A percentile compares a stretch with the other conserved stretches of the same genome.
Evolutionary conservation across 371 early-diverging fungal species (phyloP).

Genomic region (Apophysomyces elegans): DNA sequence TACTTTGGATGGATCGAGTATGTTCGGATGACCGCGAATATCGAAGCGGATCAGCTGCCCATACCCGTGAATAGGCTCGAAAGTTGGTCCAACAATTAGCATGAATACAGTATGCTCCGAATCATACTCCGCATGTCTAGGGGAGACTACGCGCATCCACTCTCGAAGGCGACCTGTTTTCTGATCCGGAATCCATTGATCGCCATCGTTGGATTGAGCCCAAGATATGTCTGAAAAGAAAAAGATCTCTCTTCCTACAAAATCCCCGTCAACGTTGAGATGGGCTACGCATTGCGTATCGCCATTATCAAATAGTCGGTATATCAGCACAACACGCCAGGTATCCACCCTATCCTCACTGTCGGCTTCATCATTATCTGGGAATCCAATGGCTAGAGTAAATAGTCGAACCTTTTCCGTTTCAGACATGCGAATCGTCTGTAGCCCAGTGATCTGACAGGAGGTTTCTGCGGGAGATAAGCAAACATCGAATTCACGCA

Average conservation of each 20-base stretch:
- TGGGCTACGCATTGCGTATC: constrained; percentile 37
- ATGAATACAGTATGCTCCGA: constrained; percentile 30
- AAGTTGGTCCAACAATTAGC: constrained; percentile 33
- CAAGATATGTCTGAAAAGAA: constrained; percentile 41
- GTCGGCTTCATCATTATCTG: constrained; percentile 21
- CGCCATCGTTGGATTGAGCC: constrained; percentile 28
- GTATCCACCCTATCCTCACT: constrained; percentile 34
- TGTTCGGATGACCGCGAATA: constrained; percentile 25
- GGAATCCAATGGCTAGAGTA: constrained; percentile 30
- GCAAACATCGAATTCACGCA: constrained; percentile 33
- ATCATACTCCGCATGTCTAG: constrained; percentile 25
- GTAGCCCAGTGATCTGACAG: constrained; percentile 44
- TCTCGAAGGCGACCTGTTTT: constrained; percentile 15
- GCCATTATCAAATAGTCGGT: constrained; percentile 38
- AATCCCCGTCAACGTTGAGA: constrained; percentile 22
- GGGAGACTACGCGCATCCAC: constrained; percentile 37
- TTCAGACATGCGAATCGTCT: constrained; percentile 26
- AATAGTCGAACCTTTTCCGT: constrained; percentile 29
- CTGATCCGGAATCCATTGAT: constrained; percentile 10
- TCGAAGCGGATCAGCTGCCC: constrained; percentile 36
- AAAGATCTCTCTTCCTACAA: constrained; percentile 40
- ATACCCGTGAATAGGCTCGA: constrained; percentile 25
- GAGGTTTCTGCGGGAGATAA: constrained; percentile 29
- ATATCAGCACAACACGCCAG: constrained; percentile 40
- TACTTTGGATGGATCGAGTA: constrained; percentile 32